Evolutionary conservation across 805 yeast genomes (phyloP).

Genomic region (Myxozyma nipponensis): DNA sequence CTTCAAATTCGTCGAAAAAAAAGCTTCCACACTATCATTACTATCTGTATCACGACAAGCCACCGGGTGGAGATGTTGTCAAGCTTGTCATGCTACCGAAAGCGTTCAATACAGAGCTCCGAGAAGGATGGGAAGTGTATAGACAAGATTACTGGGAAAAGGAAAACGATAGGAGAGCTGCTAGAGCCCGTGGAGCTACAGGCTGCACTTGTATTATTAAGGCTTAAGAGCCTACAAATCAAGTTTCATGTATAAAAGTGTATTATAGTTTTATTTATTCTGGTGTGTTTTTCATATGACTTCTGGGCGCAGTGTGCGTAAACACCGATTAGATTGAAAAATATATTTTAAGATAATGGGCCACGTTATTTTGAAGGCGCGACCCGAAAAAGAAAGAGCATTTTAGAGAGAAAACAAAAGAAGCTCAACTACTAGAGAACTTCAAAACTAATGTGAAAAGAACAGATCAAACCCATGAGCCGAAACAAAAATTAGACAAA

Average conservation of each 20-base stretch:
- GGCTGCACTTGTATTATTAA: constrained; percentile 18
- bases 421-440: too few relatives aligned
- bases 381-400: too few relatives aligned
- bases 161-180: constrained; percentile 48
- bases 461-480: not conserved
- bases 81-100: constrained; percentile 78
- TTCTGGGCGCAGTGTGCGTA: too few relatives aligned
- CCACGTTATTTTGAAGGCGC: too few relatives aligned
- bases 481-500: not conserved
- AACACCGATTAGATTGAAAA: too few relatives aligned
- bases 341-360: too few relatives aligned
- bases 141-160: constrained; percentile 90
- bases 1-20: not conserved
- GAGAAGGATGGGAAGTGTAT: constrained; percentile 94
- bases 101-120: constrained; percentile 71
- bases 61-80: constrained; percentile 65
- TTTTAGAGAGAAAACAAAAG: too few relatives aligned
- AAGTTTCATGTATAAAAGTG: constrained; percentile 2
- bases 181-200: constrained; percentile 18
- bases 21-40: constrained; percentile 18
- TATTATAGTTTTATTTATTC: too few relatives aligned
- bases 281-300: too few relatives aligned
- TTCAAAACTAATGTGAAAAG: not conserved
- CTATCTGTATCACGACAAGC: constrained; percentile 23
- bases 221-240: not conserved